Percentiles rank a stretch among this genome's conserved stretches.
These are phyloP conservation scores for Meredithiella fracta DNA, from an alignment of 2,329 filamentous ascomycete genomes.

Conservation along the genomic window DNA sequence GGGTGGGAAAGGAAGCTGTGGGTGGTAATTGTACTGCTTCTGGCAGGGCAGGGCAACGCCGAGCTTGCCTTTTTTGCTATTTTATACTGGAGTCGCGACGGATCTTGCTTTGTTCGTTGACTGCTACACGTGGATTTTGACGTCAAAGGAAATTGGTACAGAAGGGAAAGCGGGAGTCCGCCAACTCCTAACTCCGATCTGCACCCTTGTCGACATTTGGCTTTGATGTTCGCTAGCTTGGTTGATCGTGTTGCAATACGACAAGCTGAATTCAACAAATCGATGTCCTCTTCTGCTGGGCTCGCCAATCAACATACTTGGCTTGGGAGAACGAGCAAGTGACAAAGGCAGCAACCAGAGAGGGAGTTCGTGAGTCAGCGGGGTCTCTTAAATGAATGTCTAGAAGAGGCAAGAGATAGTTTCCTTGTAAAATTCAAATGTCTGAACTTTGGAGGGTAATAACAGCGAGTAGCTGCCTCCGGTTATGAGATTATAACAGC, in stretches of 20 bases:
- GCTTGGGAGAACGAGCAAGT: too few species aligned
- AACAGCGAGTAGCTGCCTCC: neutral
- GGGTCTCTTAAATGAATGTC: neutral
- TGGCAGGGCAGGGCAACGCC: conserved; percentile 3
- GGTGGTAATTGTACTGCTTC: neutral
- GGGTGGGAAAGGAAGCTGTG: too few species aligned
- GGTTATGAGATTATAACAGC: neutral
- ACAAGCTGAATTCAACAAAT: neutral
- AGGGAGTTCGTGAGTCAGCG: neutral
- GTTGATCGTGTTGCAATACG: neutral
- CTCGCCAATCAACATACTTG: neutral
- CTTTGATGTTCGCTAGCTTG: neutral
- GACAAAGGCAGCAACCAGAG: neutral
- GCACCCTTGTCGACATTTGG: neutral
- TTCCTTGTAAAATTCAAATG: neutral
- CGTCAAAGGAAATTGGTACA: neutral
- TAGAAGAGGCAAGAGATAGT: neutral
- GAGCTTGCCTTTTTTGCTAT: neutral
- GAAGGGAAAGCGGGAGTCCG: neutral
- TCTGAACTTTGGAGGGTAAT: neutral
- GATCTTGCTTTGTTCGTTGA: neutral
- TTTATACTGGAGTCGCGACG: neutral
- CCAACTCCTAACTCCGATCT: neutral
- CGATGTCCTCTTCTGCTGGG: neutral
- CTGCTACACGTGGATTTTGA: neutral